Conservation (phyloP, 2,329 filamentous ascomycete genomes). For the Sarocladiaceae sp. region DNA sequence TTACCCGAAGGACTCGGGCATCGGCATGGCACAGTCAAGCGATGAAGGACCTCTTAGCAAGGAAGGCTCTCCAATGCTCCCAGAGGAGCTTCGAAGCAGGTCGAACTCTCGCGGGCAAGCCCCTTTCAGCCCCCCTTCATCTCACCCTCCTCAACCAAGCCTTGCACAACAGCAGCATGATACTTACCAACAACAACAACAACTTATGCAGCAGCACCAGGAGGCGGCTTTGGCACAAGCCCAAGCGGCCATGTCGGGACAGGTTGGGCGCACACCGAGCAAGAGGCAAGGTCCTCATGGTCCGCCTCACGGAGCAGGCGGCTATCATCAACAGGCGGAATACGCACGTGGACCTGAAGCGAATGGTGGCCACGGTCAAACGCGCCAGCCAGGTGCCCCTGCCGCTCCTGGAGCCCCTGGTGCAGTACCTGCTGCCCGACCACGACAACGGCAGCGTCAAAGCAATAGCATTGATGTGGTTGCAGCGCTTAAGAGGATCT, state of each 20-base stretch:
- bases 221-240: conserved; percentile 78
- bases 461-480: conserved; percentile 81
- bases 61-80: conserved; percentile 55
- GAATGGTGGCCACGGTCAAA: conserved; percentile 5
- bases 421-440: conserved; percentile 53
- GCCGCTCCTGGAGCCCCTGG: conserved; percentile 22
- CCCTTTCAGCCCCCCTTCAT: conserved; percentile 44
- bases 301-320: conserved; percentile 13
- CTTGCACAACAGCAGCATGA: conserved; percentile 4
- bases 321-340: conserved; percentile 29
- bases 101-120: conserved; percentile 61
- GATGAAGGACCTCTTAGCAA: conserved; percentile 45
- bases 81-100: conserved; percentile 63
- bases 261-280: conserved; percentile 69
- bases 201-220: conserved; percentile 74
- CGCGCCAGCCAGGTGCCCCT: conserved; percentile 15
- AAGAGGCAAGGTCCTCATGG: conserved; percentile 49
- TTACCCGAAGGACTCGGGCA: conserved; percentile 60
- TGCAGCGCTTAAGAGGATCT: conserved; percentile 80
- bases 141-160: conserved; percentile 17
- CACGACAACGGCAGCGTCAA: conserved; percentile 73
- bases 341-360: conserved; percentile 8
- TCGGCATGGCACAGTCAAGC: conserved; percentile 55
- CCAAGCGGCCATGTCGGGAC: conserved; percentile 69
- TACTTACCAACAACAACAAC: conserved; percentile 41